Percentiles rank a stretch among this genome's conserved stretches.
These are phyloP conservation scores for Heteromeles arbutifolia DNA, from an alignment of 306 rosid species.

Conservation along the genomic window DNA sequence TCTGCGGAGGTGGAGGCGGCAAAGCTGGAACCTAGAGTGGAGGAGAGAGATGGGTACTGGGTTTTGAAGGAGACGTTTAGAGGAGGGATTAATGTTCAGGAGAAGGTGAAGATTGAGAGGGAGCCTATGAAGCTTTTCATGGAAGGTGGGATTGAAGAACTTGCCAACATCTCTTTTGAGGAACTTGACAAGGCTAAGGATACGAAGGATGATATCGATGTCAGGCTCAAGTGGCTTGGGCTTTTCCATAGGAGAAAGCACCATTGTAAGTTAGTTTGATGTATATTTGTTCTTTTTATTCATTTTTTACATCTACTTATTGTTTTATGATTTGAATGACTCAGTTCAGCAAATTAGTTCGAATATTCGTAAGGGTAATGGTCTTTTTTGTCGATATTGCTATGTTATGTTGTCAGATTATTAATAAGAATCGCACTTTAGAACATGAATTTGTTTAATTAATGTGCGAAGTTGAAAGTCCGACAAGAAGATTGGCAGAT, in stretches of 20 bases:
- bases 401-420: not conserved
- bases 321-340: not conserved
- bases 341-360: not conserved
- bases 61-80: conserved; percentile 72
- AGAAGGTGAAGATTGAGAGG: conserved; percentile 67
- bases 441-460: not conserved
- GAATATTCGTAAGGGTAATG: not conserved
- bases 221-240: conserved; percentile 96
- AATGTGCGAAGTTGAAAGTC: not conserved
- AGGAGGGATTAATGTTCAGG: conserved; percentile 64
- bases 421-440: not conserved
- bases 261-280: conserved; percentile 57
- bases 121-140: conserved; percentile 87
- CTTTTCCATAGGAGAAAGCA: conserved; percentile 89
- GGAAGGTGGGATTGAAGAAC: conserved; percentile 67
- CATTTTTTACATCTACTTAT: not conserved
- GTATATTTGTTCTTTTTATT: not conserved
- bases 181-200: conserved; percentile 60
- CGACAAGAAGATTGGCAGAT: not conserved
- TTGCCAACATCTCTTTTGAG: conserved; percentile 57
- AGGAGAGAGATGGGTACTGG: conserved; percentile 69
- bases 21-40: conserved; percentile 77
- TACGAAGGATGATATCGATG: conserved; percentile 81
- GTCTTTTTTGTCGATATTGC: not conserved
- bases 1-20: conserved; percentile 24